Percentiles rank a stretch among this genome's conserved stretches.
Conservation (phyloP, 2,329 filamentous ascomycete genomes). For the Colletotrichum zoysiae region DNA sequence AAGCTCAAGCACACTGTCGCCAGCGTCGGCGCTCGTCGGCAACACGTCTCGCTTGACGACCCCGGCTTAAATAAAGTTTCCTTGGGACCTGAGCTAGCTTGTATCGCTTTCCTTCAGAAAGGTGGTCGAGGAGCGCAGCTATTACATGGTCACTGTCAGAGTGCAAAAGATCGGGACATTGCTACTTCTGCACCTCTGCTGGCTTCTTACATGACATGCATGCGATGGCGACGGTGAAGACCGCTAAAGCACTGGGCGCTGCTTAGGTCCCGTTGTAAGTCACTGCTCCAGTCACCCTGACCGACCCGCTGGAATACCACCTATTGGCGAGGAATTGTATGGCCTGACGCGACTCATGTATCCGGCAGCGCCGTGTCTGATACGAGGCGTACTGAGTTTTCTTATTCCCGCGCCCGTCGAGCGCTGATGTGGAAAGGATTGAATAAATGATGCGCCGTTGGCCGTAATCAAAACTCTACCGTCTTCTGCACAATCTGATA, state of each 20-base stretch:
- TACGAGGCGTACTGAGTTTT: constrained; percentile 8
- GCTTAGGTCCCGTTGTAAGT: no score
- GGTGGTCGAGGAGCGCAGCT: constrained; percentile 10
- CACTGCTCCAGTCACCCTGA: background rate
- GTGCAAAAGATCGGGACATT: no score
- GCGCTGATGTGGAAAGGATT: background rate
- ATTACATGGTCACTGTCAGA: background rate
- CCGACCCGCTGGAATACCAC: background rate
- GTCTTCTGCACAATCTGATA: no score
- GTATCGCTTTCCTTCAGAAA: constrained; percentile 12
- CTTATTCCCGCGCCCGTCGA: background rate
- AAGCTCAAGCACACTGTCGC: constrained; percentile 38
- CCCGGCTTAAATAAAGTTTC: constrained; percentile 7
- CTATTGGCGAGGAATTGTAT: constrained; percentile 29
- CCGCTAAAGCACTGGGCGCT: no score
- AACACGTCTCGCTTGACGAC: constrained; percentile 23
- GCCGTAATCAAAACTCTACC: no score
- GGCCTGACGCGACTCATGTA: constrained; percentile 38
- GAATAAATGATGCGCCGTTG: background rate
- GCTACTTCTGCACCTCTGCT: no score
- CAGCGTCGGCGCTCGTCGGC: constrained; percentile 35
- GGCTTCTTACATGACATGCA: no score
- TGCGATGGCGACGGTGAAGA: no score
- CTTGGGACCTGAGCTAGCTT: background rate
- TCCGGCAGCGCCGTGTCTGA: constrained; percentile 36